Percentiles rank a stretch among this genome's conserved stretches.
phyloP scores from a whole-genome alignment of 176 grass and related monocot genomes.

The Neostapfia colusana region DNA sequence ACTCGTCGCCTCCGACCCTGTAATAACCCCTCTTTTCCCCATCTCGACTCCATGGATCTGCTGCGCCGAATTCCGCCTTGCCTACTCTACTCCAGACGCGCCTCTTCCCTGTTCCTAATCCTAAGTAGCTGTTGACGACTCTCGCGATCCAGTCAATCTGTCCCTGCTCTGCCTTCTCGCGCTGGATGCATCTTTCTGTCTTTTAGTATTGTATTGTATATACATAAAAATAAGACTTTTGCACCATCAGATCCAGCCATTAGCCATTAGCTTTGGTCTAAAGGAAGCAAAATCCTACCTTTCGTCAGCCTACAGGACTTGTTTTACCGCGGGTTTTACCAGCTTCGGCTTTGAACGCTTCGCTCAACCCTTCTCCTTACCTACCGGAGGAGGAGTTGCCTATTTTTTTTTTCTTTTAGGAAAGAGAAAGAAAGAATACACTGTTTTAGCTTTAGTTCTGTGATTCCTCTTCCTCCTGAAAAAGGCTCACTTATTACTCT shows the following conservation, averaged over 20 bases:
- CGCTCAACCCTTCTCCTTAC: background rate
- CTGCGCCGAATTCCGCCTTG: background rate
- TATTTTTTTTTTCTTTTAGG: background rate
- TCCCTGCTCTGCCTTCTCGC: background rate
- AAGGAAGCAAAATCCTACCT: background rate
- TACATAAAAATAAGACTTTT: background rate
- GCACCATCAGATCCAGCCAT: background rate
- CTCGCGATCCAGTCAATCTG: background rate
- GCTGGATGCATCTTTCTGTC: background rate
- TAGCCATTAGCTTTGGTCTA: background rate
- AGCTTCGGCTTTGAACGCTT: conserved; percentile 24
- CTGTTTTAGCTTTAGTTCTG: conserved; percentile 1
- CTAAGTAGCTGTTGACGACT: background rate
- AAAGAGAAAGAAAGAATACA: background rate
- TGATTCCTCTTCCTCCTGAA: background rate
- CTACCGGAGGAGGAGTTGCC: no score
- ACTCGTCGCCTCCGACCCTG: conserved; percentile 91
- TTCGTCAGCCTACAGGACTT: background rate
- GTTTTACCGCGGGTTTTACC: background rate
- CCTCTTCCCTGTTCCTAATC: background rate
- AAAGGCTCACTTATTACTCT: background rate
- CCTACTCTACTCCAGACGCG: background rate
- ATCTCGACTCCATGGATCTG: background rate
- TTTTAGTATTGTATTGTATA: background rate
- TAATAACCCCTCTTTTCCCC: background rate